Evolutionary conservation across 306 rosid species (phyloP).

Genomic region (Coriaria nepalensis): DNA sequence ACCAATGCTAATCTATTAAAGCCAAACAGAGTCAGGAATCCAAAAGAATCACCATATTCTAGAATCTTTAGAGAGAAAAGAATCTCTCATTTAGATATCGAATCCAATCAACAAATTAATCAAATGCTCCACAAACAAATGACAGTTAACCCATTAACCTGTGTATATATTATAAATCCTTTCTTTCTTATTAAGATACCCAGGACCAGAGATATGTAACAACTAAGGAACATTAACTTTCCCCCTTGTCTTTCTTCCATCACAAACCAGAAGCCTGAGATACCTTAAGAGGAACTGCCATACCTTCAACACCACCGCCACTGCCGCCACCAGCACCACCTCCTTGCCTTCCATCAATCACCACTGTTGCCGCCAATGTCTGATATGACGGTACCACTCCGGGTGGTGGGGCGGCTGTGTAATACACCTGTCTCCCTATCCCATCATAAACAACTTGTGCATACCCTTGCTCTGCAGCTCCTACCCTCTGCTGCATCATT

Average conservation of each 20-base stretch:
- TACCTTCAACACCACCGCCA: slow-evolving; percentile 28
- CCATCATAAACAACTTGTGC: slow-evolving; percentile 35
- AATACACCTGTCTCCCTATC: slow-evolving; percentile 37
- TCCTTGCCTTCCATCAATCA: slow-evolving; percentile 28
- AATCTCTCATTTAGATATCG: too few species aligned
- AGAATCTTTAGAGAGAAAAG: too few species aligned
- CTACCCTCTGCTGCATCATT: slow-evolving; percentile 16
- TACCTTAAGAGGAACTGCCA: slow-evolving; percentile 6
- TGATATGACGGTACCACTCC: slow-evolving; percentile 21
- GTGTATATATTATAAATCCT: too few species aligned
- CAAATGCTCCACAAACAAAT: too few species aligned
- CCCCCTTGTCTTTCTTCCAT: not conserved
- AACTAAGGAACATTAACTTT: too few species aligned
- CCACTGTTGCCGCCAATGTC: slow-evolving; percentile 21
- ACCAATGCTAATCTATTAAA: too few species aligned
- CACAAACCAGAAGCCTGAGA: slow-evolving; percentile 24
- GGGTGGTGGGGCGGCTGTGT: slow-evolving; percentile 21
- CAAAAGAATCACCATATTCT: too few species aligned
- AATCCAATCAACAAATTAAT: too few species aligned
- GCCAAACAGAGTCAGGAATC: too few species aligned
- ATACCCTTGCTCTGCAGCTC: slow-evolving; percentile 28
- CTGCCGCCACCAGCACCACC: slow-evolving; percentile 14
- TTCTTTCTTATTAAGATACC: too few species aligned
- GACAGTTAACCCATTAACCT: too few species aligned
- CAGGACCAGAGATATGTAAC: too few species aligned